Conservation (phyloP, 176 grass and related monocot species). For the Bothriochloa decipiens region DNA sequence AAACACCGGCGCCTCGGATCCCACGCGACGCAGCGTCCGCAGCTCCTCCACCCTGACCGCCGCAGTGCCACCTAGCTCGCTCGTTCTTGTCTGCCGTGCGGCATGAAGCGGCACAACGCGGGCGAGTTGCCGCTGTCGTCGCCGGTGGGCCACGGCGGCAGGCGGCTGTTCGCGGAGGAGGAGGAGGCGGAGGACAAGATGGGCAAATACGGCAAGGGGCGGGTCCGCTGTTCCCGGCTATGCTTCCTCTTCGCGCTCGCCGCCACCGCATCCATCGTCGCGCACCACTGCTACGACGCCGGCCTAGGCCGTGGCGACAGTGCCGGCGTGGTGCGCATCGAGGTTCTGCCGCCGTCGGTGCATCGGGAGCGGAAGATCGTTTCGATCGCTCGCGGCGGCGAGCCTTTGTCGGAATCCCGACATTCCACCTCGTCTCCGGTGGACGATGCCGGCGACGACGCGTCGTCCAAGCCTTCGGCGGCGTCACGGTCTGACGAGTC, state of each 20-base stretch:
- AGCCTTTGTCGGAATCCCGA: neutral
- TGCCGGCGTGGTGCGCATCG: slow-evolving; percentile 24
- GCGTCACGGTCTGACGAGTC: neutral
- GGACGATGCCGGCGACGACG: neutral
- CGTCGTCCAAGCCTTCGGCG: neutral
- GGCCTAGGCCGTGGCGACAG: neutral
- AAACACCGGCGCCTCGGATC: slow-evolving; percentile 29
- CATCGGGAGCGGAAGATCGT: neutral
- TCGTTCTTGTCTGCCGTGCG: neutral
- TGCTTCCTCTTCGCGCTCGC: slow-evolving; percentile 45
- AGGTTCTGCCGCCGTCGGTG: neutral
- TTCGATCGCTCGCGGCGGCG: neutral
- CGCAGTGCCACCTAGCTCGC: slow-evolving; percentile 1
- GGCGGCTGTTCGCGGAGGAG: neutral
- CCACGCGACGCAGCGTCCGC: neutral
- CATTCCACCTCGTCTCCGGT: neutral
- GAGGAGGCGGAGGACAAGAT: slow-evolving; percentile 1
- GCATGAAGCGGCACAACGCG: slow-evolving; percentile 51
- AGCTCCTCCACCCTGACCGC: slow-evolving; percentile 4
- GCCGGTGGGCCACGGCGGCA: slow-evolving; percentile 29
- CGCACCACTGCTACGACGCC: slow-evolving; percentile 51
- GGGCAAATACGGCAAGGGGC: slow-evolving; percentile 18
- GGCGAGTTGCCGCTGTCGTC: slow-evolving; percentile 37
- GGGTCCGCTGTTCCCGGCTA: slow-evolving; percentile 40
- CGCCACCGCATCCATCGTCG: slow-evolving; percentile 38